Base-by-base conservation (phyloP, 2,329 filamentous ascomycete species). In the Phialophora chinensis region DNA sequence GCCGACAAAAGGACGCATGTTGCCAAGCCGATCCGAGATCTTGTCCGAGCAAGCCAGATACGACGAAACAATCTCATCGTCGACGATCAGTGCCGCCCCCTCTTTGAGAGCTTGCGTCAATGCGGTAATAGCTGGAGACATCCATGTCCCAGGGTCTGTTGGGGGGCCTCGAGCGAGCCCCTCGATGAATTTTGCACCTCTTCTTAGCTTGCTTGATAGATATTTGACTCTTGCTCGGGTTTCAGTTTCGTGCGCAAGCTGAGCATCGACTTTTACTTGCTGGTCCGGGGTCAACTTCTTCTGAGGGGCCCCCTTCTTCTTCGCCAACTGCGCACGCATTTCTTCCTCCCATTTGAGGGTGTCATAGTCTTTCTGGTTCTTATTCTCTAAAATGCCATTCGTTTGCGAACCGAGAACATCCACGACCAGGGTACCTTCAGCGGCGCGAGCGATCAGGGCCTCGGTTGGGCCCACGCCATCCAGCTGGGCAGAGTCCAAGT, bases 301-400 rank as follows among this genome's bases (percentile, higher is more conserved):
- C 73, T 92, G 88, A 67, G 91, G 87, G 54, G 80, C 77, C 0
- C 94, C 94, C 78, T 94, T 97, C 82, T 98, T 99, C 75, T 91
- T 86, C n/a, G 93, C 93, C 49, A 99, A 80, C 73, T 97, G 92
- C 47, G 88, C 85, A 65, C 93, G 86, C 7, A 99, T 84, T 70
- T 99, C 95, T 76, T 94, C 91, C 78, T 99, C 95, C 95, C 96
- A 99, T 78, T 97, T 97, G 49, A 97, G 79, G 1, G 92, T 96
- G 73, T 99, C 92, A 73, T 97, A 97, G 76, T 98, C 95, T 77
- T 96, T 97, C 57, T 88, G 90, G 74, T 92, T 97, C 80, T 97
- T 98, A 79, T 93, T 90, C 2, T 92, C 88, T 1, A 90, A 81
- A 44, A 84, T 82, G 67, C 87, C 87, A 66, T 88, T 87, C 1